Percentiles rank a stretch among this genome's conserved stretches.
These are phyloP conservation scores for Trichosporon sp. DNA, from an alignment of 1,284 basidiomycete genomes.

Conservation along the genomic window DNA sequence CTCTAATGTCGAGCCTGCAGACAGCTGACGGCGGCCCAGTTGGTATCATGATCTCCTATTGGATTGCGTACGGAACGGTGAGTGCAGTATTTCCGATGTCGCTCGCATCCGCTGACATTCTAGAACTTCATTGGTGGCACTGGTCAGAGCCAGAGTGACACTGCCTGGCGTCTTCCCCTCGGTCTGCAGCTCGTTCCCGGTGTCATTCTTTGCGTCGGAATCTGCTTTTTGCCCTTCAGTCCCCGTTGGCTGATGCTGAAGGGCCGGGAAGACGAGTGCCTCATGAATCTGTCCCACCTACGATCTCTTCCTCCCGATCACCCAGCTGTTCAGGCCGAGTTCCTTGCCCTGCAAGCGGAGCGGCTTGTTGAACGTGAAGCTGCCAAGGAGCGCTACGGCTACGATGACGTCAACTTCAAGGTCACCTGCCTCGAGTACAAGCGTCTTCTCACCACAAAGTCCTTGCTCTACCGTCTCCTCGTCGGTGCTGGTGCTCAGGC, in stretches of 20 bases:
- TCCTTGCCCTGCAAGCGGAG: slow-evolving; percentile 78
- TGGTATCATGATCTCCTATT: slow-evolving; percentile 60
- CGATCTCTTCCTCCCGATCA: slow-evolving; percentile 64
- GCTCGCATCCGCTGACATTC: neutral
- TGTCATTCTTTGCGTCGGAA: slow-evolving; percentile 42
- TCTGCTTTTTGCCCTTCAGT: slow-evolving; percentile 57
- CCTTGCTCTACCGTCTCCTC: slow-evolving; percentile 50
- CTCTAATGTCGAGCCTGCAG: slow-evolving; percentile 23
- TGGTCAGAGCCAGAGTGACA: slow-evolving; percentile 19
- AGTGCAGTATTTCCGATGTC: slow-evolving; percentile 17
- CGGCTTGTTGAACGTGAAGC: slow-evolving; percentile 70
- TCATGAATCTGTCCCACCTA: slow-evolving; percentile 66
- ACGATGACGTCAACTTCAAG: slow-evolving; percentile 43
- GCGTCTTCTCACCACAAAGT: slow-evolving; percentile 50
- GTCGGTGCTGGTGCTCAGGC: slow-evolving; percentile 53
- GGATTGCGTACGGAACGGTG: slow-evolving; percentile 67
- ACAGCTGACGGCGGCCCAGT: neutral
- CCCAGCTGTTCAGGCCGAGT: slow-evolving; percentile 74
- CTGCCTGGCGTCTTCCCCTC: slow-evolving; percentile 64
- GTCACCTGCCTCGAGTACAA: slow-evolving; percentile 50
- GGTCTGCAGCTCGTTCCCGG: slow-evolving; percentile 69
- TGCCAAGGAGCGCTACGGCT: slow-evolving; percentile 54
- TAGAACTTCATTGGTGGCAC: slow-evolving; percentile 44
- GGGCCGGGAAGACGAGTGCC: slow-evolving; percentile 71
- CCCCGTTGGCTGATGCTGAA: slow-evolving; percentile 65